These are phyloP conservation scores for Pichia gijzeniarum DNA, from an alignment of 805 yeast species.

Conservation along the genomic window DNA sequence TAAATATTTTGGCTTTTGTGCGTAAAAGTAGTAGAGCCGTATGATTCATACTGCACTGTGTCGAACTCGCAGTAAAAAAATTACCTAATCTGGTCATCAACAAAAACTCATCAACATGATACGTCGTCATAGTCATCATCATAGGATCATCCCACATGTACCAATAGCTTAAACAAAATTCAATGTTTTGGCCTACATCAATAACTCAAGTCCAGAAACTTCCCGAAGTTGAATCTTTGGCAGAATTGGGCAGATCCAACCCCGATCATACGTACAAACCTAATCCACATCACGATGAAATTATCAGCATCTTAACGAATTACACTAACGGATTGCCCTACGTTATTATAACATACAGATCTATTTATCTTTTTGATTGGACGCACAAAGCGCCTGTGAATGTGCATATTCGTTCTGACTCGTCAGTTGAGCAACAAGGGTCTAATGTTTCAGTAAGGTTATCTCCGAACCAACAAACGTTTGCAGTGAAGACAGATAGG, in stretches of 20 bases:
- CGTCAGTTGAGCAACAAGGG: slow-evolving; percentile 44
- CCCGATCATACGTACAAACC: slow-evolving; percentile 15
- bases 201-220: slow-evolving; percentile 20
- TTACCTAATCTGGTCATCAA: background rate
- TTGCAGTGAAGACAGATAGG: slow-evolving; percentile 36
- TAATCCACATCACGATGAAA: slow-evolving; percentile 25
- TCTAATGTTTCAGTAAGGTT: slow-evolving; percentile 34
- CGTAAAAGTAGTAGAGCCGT: too few species aligned
- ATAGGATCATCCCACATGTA: too few species aligned
- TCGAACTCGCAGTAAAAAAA: background rate
- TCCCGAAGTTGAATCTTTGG: slow-evolving; percentile 23
- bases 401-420: slow-evolving; percentile 38
- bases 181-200: slow-evolving; percentile 31
- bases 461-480: slow-evolving; percentile 31
- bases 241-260: slow-evolving; percentile 12
- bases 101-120: too few species aligned
- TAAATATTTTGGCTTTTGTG: background rate
- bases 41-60: too few species aligned
- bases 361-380: slow-evolving; percentile 35
- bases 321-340: slow-evolving; percentile 22
- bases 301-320: slow-evolving; percentile 3
- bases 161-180: too few species aligned
- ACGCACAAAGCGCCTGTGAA: slow-evolving; percentile 42
- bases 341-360: slow-evolving; percentile 31
- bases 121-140: too few species aligned